A percentile compares a stretch with the other conserved stretches of the same genome.
These are phyloP conservation scores for Cryptococcus wingfieldii DNA, from an alignment of 1,284 basidiomycete genomes.

Conservation along the genomic window DNA sequence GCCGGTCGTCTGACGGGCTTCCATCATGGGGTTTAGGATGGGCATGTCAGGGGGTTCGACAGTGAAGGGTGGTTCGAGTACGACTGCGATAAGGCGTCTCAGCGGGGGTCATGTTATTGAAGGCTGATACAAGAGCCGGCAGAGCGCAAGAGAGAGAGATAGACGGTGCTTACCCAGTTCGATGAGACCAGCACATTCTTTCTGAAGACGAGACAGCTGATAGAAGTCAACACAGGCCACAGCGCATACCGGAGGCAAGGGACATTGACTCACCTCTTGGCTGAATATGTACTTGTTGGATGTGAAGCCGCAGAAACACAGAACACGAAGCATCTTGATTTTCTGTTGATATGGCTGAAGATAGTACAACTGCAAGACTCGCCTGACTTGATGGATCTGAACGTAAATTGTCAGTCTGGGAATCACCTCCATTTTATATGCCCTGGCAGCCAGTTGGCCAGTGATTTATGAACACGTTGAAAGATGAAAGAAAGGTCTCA, in stretches of 20 bases:
- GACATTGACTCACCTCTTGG: background rate
- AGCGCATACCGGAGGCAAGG: background rate
- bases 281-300: background rate
- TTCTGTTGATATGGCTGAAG: too few relatives aligned
- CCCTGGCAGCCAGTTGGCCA: too few relatives aligned
- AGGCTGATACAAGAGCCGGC: background rate
- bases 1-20: background rate
- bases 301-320: conserved; percentile 1
- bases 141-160: background rate
- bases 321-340: background rate
- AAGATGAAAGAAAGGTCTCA: too few relatives aligned
- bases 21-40: too few relatives aligned
- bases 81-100: background rate
- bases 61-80: background rate
- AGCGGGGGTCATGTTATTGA: background rate
- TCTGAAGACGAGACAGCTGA: background rate
- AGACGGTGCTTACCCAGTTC: background rate
- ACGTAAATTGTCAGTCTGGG: too few relatives aligned
- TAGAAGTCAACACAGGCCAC: background rate
- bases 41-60: background rate
- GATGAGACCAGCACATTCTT: background rate
- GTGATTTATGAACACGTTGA: too few relatives aligned
- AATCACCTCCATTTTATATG: too few relatives aligned
- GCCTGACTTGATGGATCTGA: too few relatives aligned
- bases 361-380: too few relatives aligned